Percentiles rank a stretch among this genome's conserved stretches.
Conservation (phyloP, 1,284 basidiomycete genomes). For the Phylloboletellus chloephorus region DNA sequence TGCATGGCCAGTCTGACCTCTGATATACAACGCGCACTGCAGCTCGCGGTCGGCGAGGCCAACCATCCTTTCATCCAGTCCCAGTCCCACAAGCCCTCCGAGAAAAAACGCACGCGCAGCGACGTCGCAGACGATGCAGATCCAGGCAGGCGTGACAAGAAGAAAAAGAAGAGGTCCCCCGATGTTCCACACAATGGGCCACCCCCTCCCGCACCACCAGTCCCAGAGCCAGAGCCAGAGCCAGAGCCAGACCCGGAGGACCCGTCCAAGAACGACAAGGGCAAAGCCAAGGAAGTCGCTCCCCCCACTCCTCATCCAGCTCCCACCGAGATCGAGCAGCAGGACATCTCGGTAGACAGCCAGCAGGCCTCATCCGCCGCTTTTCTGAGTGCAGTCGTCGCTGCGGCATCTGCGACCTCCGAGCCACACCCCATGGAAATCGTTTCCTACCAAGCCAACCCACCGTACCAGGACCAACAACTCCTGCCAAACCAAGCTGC, state of each 20-base stretch:
- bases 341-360: slow-evolving; percentile 29
- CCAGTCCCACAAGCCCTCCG: slow-evolving; percentile 25
- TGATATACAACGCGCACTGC: slow-evolving; percentile 35
- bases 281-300: slow-evolving; percentile 35
- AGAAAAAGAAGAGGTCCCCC: slow-evolving; percentile 18
- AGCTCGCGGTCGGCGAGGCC: slow-evolving; percentile 40
- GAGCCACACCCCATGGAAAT: slow-evolving; percentile 27
- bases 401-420: slow-evolving; percentile 46
- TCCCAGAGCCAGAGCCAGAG: too few species aligned
- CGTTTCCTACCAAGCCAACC: slow-evolving; percentile 19
- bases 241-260: neutral
- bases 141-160: slow-evolving; percentile 21
- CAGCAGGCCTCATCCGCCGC: slow-evolving; percentile 43
- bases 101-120: slow-evolving; percentile 25
- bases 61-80: slow-evolving; percentile 33
- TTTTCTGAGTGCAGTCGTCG: slow-evolving; percentile 57
- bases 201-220: too few species aligned
- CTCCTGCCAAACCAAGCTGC: slow-evolving; percentile 24
- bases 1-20: slow-evolving; percentile 33
- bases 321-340: slow-evolving; percentile 16
- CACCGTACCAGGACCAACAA: slow-evolving; percentile 30
- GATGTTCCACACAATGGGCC: slow-evolving; percentile 7
- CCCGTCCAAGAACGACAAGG: slow-evolving; percentile 31
- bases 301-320: slow-evolving; percentile 16
- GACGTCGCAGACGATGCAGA: slow-evolving; percentile 18